phyloP scores from a whole-genome alignment of 495 filamentous ascomycete species.

The Penicillium dipodomyicola region DNA sequence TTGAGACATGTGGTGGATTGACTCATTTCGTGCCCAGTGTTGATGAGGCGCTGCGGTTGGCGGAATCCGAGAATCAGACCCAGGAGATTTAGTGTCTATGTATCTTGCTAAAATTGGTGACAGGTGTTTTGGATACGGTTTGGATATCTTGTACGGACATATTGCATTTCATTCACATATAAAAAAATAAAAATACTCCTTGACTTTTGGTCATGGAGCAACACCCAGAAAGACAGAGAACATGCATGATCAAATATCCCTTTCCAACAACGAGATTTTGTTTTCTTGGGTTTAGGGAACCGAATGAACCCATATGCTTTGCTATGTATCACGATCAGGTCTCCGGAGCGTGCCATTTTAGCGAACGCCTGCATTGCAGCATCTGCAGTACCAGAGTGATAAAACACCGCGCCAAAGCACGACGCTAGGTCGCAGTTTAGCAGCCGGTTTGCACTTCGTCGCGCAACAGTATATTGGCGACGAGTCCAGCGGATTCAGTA shows the following conservation, averaged over 20 bases:
- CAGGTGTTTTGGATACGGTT: neutral
- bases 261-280: neutral
- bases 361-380: neutral
- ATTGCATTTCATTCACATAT: neutral
- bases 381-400: neutral
- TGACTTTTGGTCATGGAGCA: neutral
- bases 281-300: neutral
- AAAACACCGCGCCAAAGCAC: neutral
- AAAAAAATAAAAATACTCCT: neutral
- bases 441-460: neutral
- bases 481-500: neutral
- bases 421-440: neutral
- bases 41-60: conserved; percentile 75
- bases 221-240: neutral
- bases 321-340: neutral
- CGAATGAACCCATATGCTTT: neutral
- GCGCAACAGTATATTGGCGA: neutral
- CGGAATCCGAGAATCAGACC: conserved; percentile 58
- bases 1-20: conserved; percentile 72
- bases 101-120: conserved; percentile 2
- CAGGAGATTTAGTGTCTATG: conserved; percentile 17
- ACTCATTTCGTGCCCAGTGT: conserved; percentile 78
- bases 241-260: neutral
- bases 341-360: neutral
- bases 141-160: conserved; percentile 4